Conservation (phyloP, 2,329 filamentous ascomycete genomes). For the Alternaria hordeiaustralica region DNA sequence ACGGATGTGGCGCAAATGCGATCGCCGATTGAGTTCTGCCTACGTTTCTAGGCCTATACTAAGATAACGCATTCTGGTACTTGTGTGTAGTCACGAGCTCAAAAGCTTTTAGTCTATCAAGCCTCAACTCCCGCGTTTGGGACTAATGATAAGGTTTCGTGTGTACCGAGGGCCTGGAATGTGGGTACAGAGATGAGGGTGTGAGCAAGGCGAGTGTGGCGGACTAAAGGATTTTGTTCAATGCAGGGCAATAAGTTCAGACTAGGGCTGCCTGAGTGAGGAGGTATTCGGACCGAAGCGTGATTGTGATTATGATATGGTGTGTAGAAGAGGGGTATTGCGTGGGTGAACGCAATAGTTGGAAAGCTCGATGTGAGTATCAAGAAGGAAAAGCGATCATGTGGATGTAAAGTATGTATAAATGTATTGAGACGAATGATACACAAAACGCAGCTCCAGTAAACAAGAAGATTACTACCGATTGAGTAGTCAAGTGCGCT, state of each 20-base stretch:
- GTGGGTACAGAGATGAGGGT: background rate
- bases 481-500: background rate
- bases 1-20: background rate
- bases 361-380: background rate
- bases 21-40: background rate
- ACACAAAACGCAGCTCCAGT: background rate
- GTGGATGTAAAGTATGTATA: background rate
- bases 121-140: background rate
- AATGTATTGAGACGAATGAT: background rate
- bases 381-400: background rate
- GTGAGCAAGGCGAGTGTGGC: background rate
- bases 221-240: background rate
- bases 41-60: background rate
- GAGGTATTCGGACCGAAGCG: background rate
- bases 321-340: background rate
- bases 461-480: background rate
- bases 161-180: background rate
- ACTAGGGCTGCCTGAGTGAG: background rate
- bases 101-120: background rate
- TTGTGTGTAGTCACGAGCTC: background rate
- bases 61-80: background rate
- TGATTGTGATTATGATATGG: background rate
- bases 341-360: background rate
- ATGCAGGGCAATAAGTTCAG: background rate
- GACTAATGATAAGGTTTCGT: background rate